phyloP scores from a whole-genome alignment of 192 early-diverging fungal species.

The Umbelopsis sp. region DNA sequence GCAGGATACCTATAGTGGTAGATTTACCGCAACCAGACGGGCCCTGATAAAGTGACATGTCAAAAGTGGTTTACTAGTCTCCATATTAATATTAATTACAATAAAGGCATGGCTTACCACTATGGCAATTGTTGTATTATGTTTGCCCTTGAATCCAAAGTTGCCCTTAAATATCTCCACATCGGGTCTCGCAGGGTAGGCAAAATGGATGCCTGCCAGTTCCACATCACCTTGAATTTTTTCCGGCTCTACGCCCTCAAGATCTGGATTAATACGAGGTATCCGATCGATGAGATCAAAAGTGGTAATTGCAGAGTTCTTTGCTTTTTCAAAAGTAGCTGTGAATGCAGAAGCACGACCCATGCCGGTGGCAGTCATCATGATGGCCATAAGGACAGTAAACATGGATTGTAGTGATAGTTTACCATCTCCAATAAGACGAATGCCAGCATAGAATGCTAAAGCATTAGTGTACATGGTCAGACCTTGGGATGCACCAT shows the following conservation, averaged over 20 bases:
- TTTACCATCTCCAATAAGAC: constrained; percentile 56
- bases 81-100: neutral
- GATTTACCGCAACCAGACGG: constrained; percentile 84
- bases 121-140: constrained; percentile 78
- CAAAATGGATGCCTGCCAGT: constrained; percentile 60
- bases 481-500: constrained; percentile 70
- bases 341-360: constrained; percentile 71
- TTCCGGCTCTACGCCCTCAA: constrained; percentile 39
- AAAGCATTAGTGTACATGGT: constrained; percentile 76
- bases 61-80: too few species aligned
- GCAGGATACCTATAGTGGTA: constrained; percentile 56
- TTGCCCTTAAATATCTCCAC: constrained; percentile 63
- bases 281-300: constrained; percentile 70
- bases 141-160: constrained; percentile 44
- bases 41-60: constrained; percentile 39
- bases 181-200: constrained; percentile 67
- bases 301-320: constrained; percentile 74
- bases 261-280: constrained; percentile 64
- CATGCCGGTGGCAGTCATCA: constrained; percentile 68
- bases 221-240: constrained; percentile 49
- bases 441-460: constrained; percentile 73
- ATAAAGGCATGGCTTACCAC: constrained; percentile 54
- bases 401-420: constrained; percentile 58
- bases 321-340: constrained; percentile 76
- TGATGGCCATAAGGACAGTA: constrained; percentile 74